A percentile compares a stretch with the other conserved stretches of the same genome.
phyloP scores from a whole-genome alignment of 2,329 filamentous ascomycete genomes.

The Domatiomyces globalis region DNA sequence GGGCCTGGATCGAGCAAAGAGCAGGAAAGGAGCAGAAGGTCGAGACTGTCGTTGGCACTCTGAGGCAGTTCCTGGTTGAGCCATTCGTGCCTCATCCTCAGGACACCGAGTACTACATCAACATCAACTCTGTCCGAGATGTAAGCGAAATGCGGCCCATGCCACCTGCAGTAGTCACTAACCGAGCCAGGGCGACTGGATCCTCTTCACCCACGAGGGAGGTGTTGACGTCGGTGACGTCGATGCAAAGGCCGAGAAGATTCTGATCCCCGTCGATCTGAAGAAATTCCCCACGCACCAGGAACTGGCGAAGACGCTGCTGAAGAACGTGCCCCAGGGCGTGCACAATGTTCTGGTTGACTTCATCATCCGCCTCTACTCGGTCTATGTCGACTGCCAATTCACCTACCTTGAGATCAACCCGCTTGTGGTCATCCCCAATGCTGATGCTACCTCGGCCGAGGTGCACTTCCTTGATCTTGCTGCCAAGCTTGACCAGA shows the following conservation, averaged over 20 bases:
- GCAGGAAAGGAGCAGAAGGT: constrained; percentile 88
- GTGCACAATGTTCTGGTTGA: constrained; percentile 97
- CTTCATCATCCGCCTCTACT: constrained; percentile 96
- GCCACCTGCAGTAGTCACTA: constrained; percentile 3
- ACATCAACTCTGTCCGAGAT: constrained; percentile 99
- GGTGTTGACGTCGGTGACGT: constrained; percentile 99
- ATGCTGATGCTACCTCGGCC: constrained; percentile 78
- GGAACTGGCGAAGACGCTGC: constrained; percentile 67
- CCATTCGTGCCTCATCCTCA: constrained; percentile 93
- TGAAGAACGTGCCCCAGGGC: constrained; percentile 88
- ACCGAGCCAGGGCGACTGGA: constrained; percentile 75
- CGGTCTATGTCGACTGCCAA: constrained; percentile 98
- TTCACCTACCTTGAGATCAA: constrained; percentile 99
- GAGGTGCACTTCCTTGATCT: constrained; percentile 96
- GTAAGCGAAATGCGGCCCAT: constrained; percentile 45
- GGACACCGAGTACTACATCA: constrained; percentile 98
- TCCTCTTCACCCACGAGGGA: constrained; percentile 98
- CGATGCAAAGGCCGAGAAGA: constrained; percentile 96
- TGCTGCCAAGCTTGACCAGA: constrained; percentile 97
- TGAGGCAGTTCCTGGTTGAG: constrained; percentile 95
- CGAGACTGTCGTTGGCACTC: constrained; percentile 73
- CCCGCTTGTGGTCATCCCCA: constrained; percentile 94
- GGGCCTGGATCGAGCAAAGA: constrained; percentile 82
- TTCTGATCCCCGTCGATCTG: constrained; percentile 91
- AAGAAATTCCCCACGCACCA: constrained; percentile 91